Evolutionary conservation across 2,329 filamentous ascomycete species (phyloP), one percentile per base, ranked within the genome.

Genomic region (Fusarium pseudocircinatum): DNA sequence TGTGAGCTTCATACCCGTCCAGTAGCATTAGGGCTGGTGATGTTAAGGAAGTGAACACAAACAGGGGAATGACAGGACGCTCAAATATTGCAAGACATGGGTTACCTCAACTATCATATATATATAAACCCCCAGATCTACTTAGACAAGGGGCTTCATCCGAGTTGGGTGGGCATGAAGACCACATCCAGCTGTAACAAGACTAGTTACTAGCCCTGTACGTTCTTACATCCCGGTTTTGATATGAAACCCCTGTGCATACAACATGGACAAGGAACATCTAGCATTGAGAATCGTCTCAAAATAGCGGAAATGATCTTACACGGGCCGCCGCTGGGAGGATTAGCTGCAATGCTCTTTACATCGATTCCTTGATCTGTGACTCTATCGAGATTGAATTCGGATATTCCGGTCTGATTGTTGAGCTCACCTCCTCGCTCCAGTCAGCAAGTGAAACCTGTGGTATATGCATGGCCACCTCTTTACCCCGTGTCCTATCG

Each of bases 1-100:
- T 52, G 62, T 60, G 49, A 74, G 52, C 67, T 60, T 74, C 71
- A 74, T 74, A 62, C 67, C 71, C 72, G 44, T 69, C 42, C 60
- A 69, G 46, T 74, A 39, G 67, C 70, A 74, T 74, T 52, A 70
- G 61, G 56, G 56, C 67, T 62, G 50, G 57, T 44, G 30, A 37
- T 39, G 24, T n/a, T 16, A 32, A 30, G n/a, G 49, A 36, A 43
- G 40, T 44, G 40, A 60, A 53, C 43, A 42, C 37, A 30, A n/a
- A 39, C 32, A 43, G 22, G 34, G 50, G 30, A 47, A 60, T 39
- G 40, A 28, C 43, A 43, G 16, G 12, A 50, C 32, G 42, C 7
- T 44, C 24, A 57, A 37, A 24, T 37, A 57, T 40, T 63, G 18
- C 42, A 32, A 53, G n/a, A n/a, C n/a, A 64, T 58, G 46, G 53